Evolutionary conservation across 208 protist genomes (phyloP), one percentile per base, ranked within the genome.

Genomic region (Wallacemonas rigidus): DNA sequence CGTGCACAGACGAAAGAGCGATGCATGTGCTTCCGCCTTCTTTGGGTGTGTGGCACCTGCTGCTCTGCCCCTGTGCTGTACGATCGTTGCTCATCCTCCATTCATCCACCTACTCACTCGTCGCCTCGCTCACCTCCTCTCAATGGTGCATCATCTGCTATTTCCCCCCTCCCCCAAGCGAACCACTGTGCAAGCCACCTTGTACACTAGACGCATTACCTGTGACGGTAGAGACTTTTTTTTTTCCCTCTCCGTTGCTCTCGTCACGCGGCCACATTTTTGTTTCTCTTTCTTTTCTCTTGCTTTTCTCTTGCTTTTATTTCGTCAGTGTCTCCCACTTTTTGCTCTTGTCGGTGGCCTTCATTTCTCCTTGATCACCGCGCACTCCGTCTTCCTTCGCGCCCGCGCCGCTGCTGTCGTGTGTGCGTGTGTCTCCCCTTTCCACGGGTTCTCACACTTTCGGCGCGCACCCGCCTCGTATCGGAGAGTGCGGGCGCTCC

Each of bases 171-270:
- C 26, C 26, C 26, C 26, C 26, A 26, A 26, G 26, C 26, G 12
- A 50, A 12, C 45, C 12, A 50, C 45, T 50, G 45, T 12, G 45
- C 6, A 6, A 50, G 45, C 12, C 54, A 43, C n/a, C 35, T 47
- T 72, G 15, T 63, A 67, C 44, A 47, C 43, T 47, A 69, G 35
- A 55, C 50, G 15, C n/a, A 77, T 61, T 48, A 12, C 45, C 39
- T 41, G 41, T 17, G 5, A 38, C 8, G 38, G 15, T 67, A 26
- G 26, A 26, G 11, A 48, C 43, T 67, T 50, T 12, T 67, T 67
- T 9, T 51, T 2, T n/a, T 40, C 35, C 12, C 17, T 35, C 43
- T 53, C 36, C 51, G 3, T 41, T 50, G 7, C 60, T 36, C 6
- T 26, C 26, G 26, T 26, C 26, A 26, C 26, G 26, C 26, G 26